Conservation (phyloP, 1,284 basidiomycete genomes). For the Irpex sp. region DNA sequence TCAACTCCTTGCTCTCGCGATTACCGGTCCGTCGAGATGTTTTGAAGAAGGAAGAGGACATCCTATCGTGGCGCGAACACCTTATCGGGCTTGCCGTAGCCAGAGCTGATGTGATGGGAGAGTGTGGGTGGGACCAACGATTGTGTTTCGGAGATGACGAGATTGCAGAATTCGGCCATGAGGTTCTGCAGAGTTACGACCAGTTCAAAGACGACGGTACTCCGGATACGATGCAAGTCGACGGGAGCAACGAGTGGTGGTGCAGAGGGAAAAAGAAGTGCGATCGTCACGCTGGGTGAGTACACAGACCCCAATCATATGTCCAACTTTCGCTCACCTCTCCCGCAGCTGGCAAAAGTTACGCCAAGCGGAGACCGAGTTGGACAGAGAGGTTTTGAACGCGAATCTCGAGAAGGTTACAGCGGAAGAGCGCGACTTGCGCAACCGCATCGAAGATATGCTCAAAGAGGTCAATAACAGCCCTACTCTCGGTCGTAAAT, state of each 20-base stretch:
- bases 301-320: conserved; percentile 10
- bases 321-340: conserved; percentile 11
- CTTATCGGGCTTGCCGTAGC: conserved; percentile 61
- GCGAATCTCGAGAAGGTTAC: conserved; percentile 59
- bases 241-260: conserved; percentile 60
- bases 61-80: conserved; percentile 62
- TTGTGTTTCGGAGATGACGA: conserved; percentile 78
- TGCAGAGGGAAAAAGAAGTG: conserved; percentile 72
- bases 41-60: conserved; percentile 63
- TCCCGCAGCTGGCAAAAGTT: conserved; percentile 70
- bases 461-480: conserved; percentile 32
- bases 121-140: conserved; percentile 83
- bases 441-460: conserved; percentile 68
- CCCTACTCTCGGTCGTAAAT: background rate
- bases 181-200: conserved; percentile 67
- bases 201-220: conserved; percentile 27
- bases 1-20: conserved; percentile 48
- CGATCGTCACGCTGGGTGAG: conserved; percentile 73
- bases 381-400: conserved; percentile 69
- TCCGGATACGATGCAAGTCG: conserved; percentile 40
- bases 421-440: conserved; percentile 67
- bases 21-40: conserved; percentile 57
- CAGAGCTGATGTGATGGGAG: conserved; percentile 52
- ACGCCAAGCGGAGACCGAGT: conserved; percentile 64
- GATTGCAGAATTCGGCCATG: conserved; percentile 60